A percentile compares a stretch with the other conserved stretches of the same genome.
Evolutionary conservation across 768 basidiomycete species (phyloP).

Genomic region (Dentipellis sp.): DNA sequence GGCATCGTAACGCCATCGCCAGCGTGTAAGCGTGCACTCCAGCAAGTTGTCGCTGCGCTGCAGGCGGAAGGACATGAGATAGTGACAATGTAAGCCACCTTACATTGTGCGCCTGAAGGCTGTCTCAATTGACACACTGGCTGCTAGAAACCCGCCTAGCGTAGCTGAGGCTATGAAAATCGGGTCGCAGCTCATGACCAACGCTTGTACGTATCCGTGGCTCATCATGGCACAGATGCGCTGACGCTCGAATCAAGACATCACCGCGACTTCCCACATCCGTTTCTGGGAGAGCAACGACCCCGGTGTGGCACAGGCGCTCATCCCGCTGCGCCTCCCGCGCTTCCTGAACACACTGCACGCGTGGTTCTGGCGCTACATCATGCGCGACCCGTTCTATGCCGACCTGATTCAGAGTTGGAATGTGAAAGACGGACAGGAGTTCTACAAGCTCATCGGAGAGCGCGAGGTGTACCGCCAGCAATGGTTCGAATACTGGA

Average conservation of each 20-base stretch:
- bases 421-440: constrained; percentile 38
- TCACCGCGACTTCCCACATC: constrained; percentile 20
- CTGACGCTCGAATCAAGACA: not conserved
- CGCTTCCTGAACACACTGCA: constrained; percentile 37
- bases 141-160: constrained; percentile 30
- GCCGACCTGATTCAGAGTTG: constrained; percentile 43
- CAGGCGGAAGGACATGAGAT: constrained; percentile 39
- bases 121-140: too few species aligned
- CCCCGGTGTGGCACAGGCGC: constrained; percentile 32
- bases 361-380: constrained; percentile 40
- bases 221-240: constrained; percentile 9
- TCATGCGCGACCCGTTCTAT: constrained; percentile 42
- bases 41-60: constrained; percentile 35
- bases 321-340: constrained; percentile 35
- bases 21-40: constrained; percentile 46
- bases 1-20: constrained; percentile 53
- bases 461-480: constrained; percentile 34
- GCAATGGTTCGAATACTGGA: constrained; percentile 29
- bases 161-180: constrained; percentile 44
- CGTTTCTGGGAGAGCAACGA: constrained; percentile 37
- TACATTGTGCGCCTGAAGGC: too few species aligned
- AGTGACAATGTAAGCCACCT: constrained; percentile 34
- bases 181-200: constrained; percentile 44
- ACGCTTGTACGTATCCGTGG: constrained; percentile 29
- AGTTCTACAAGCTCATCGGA: constrained; percentile 41